Evolutionary conservation across 116 monocot species (phyloP).

Genomic region (Cymodocea nodosa): DNA sequence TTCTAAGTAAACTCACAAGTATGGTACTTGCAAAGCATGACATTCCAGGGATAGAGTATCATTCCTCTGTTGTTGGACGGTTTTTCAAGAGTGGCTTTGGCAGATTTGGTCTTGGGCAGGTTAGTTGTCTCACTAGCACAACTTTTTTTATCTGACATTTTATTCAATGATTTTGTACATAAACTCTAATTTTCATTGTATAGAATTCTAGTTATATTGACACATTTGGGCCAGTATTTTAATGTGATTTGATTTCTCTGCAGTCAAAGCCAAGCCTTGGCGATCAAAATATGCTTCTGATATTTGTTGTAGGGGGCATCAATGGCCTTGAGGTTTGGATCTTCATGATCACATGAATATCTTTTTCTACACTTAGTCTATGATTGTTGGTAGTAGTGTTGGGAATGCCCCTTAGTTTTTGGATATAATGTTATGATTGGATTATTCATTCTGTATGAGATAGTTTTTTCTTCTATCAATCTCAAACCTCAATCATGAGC

Average conservation of each 20-base stretch:
- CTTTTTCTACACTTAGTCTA: not conserved
- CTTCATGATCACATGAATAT: not conserved
- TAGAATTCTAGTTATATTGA: not conserved
- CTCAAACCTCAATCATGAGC: too few relatives aligned
- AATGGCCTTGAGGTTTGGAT: constrained; percentile 68
- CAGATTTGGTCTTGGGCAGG: constrained; percentile 98
- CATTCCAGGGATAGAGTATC: constrained; percentile 77
- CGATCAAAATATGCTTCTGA: constrained; percentile 61
- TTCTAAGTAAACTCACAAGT: constrained; percentile 57
- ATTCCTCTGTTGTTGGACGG: constrained; percentile 88
- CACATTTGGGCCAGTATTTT: not conserved
- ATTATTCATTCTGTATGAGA: too few relatives aligned
- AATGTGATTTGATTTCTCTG: constrained; percentile 2
- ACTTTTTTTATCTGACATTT: not conserved
- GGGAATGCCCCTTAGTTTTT: too few relatives aligned
- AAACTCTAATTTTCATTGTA: not conserved
- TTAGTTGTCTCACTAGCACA: constrained; percentile 9
- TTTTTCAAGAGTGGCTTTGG: constrained; percentile 94
- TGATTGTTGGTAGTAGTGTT: not conserved
- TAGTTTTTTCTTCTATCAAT: too few relatives aligned
- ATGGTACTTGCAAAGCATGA: constrained; percentile 59
- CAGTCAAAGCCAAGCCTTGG: constrained; percentile 86
- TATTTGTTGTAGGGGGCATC: constrained; percentile 95
- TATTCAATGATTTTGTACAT: not conserved
- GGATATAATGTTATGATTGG: too few relatives aligned